Conservation (phyloP, 345 rosid species). For the Lepidium aucheri region DNA sequence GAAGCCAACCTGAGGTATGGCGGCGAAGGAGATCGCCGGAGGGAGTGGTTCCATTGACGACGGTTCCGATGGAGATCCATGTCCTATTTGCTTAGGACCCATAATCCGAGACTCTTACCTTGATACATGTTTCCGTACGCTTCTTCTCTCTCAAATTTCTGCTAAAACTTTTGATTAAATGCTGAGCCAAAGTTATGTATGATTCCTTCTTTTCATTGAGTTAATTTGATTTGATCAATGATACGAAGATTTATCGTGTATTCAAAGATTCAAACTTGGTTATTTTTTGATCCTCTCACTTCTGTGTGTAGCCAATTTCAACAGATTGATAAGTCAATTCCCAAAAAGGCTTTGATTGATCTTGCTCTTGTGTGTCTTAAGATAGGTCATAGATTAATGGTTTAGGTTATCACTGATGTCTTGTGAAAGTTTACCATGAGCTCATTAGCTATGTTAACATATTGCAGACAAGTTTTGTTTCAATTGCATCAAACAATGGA, state of each 20-base stretch:
- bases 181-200: neutral
- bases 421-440: neutral
- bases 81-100: conserved; percentile 77
- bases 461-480: conserved; percentile 84
- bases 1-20: conserved; percentile 1
- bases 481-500: conserved; percentile 69
- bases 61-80: conserved; percentile 33
- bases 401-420: neutral
- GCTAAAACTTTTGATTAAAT: neutral
- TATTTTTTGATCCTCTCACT: neutral
- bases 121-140: conserved; percentile 77
- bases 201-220: neutral
- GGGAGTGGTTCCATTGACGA: neutral
- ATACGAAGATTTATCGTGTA: neutral
- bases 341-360: neutral
- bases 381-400: neutral
- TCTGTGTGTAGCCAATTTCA: neutral
- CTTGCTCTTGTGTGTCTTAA: neutral
- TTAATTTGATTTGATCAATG: neutral
- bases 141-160: neutral
- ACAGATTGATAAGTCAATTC: neutral
- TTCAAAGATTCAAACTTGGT: neutral
- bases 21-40: conserved; percentile 21
- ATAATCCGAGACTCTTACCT: conserved; percentile 56
- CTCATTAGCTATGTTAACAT: neutral